phyloP scores from a whole-genome alignment of 768 basidiomycete species.

The Daedalea quercina region DNA sequence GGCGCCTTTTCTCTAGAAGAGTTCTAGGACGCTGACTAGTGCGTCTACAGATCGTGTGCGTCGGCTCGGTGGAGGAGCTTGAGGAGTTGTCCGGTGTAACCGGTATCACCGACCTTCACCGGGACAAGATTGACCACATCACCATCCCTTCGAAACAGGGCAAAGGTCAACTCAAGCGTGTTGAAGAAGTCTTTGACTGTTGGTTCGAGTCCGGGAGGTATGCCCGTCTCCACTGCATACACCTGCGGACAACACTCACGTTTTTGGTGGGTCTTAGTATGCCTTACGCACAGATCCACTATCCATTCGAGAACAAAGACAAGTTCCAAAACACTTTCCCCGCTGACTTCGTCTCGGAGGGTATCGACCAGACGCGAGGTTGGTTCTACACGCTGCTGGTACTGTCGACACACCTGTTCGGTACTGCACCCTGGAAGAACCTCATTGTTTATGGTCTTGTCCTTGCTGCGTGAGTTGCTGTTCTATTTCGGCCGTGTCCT shows the following conservation, averaged over 20 bases:
- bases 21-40: not conserved
- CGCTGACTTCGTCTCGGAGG: constrained; percentile 95
- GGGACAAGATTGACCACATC: constrained; percentile 93
- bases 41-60: constrained; percentile 60
- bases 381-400: constrained; percentile 99
- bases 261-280: constrained; percentile 48
- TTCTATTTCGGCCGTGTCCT: not conserved
- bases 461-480: constrained; percentile 73
- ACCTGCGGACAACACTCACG: not conserved
- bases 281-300: constrained; percentile 97
- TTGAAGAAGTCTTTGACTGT: constrained; percentile 99
- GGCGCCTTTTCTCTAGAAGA: not conserved
- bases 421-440: constrained; percentile 95
- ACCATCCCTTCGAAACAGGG: constrained; percentile 90
- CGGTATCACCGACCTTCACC: constrained; percentile 85
- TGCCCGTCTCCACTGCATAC: constrained; percentile 12
- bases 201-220: constrained; percentile 99
- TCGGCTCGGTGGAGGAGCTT: constrained; percentile 85
- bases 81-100: constrained; percentile 78
- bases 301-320: constrained; percentile 96
- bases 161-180: constrained; percentile 76
- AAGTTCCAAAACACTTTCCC: constrained; percentile 82
- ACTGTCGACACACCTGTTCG: constrained; percentile 92
- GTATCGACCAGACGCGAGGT: constrained; percentile 97
- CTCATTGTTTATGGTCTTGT: constrained; percentile 94